Conservation (phyloP, 2,329 filamentous ascomycete genomes). For the Neonectria faginata region DNA sequence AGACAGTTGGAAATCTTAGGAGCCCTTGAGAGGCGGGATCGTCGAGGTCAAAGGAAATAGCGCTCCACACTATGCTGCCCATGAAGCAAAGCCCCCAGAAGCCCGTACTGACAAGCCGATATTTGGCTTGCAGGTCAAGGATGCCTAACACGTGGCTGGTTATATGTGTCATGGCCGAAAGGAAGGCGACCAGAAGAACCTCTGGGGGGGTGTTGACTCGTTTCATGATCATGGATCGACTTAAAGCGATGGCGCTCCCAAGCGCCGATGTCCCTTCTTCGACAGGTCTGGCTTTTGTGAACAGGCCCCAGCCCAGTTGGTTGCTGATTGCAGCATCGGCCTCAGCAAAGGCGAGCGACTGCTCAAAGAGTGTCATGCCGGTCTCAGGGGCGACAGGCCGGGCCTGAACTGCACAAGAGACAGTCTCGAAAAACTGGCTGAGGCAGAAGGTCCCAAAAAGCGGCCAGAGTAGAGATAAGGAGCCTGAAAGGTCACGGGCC, state of each 20-base stretch:
- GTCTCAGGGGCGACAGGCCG: conserved; percentile 84
- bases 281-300: conserved; percentile 60
- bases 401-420: conserved; percentile 89
- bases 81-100: conserved; percentile 95
- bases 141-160: conserved; percentile 86
- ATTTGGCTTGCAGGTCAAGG: conserved; percentile 80
- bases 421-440: conserved; percentile 89
- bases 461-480: conserved; percentile 80
- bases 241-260: conserved; percentile 60
- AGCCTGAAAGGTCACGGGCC: conserved; percentile 73
- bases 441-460: conserved; percentile 76
- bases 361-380: conserved; percentile 96
- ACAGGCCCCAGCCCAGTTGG: conserved; percentile 78
- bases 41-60: conserved; percentile 70
- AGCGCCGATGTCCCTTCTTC: conserved; percentile 40
- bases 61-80: conserved; percentile 83
- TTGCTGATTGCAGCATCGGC: conserved; percentile 89
- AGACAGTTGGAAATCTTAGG: conserved; percentile 91
- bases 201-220: conserved; percentile 91
- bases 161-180: conserved; percentile 91
- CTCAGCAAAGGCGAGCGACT: conserved; percentile 95
- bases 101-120: conserved; percentile 86
- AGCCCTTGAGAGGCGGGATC: conserved; percentile 73
- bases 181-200: conserved; percentile 84
- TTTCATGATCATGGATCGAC: conserved; percentile 76